Percentiles rank a stretch among this genome's conserved stretches.
phyloP scores from a whole-genome alignment of 176 grass and related monocot genomes.

The Oryza meyeriana region DNA sequence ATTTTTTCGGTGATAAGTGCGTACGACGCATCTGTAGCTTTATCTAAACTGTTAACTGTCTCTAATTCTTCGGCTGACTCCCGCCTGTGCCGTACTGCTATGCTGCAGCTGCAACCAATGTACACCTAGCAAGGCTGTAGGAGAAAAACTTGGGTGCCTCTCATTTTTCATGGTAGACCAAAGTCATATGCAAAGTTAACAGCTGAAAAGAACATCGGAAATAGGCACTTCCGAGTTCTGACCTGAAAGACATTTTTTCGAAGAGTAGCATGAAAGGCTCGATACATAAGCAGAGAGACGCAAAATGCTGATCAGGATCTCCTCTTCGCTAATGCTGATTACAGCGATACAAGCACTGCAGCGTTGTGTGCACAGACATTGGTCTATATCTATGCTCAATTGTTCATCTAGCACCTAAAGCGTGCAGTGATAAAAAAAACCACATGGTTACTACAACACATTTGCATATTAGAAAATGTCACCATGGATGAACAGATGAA shows the following conservation, averaged over 20 bases:
- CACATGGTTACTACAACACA: slow-evolving; percentile 9
- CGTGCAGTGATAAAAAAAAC: background rate
- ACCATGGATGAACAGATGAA: background rate
- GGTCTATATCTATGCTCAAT: slow-evolving; percentile 7
- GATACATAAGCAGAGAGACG: background rate
- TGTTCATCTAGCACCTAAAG: slow-evolving; percentile 22
- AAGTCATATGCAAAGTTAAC: background rate
- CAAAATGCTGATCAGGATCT: background rate
- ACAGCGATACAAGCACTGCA: background rate
- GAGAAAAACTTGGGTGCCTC: no score
- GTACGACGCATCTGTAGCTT: no score
- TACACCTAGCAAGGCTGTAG: no score
- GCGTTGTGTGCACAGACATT: background rate
- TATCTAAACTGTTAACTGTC: no score
- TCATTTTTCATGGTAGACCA: no score
- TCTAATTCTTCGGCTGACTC: no score
- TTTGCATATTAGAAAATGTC: background rate
- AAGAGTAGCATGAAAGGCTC: no score
- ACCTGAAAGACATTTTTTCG: background rate
- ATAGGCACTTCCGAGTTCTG: background rate
- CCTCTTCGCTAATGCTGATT: background rate
- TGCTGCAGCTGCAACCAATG: no score
- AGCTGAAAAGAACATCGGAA: no score
- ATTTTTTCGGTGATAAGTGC: no score
- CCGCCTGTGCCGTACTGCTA: no score